phyloP scores from a whole-genome alignment of 176 grass and related monocot species.

The Eleusine coracana region DNA sequence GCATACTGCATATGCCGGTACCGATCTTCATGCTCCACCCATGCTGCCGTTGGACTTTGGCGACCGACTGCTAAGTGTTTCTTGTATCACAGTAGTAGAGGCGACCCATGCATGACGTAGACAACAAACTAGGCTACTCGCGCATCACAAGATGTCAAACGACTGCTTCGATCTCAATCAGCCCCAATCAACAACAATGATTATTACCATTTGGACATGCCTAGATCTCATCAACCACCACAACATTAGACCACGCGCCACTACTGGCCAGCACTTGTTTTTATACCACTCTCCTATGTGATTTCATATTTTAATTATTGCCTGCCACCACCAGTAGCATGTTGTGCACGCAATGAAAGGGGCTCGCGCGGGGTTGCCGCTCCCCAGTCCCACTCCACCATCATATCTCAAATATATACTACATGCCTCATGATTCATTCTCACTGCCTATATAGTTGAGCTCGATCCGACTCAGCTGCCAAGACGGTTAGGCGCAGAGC shows the following conservation, averaged over 20 bases:
- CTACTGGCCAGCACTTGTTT: neutral
- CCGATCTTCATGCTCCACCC: neutral
- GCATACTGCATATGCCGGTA: neutral
- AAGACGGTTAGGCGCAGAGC: neutral
- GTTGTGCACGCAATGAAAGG: constrained; percentile 7
- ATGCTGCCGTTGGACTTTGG: neutral
- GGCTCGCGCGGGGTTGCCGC: neutral
- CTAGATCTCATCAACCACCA: constrained; percentile 25
- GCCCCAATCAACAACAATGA: constrained; percentile 16
- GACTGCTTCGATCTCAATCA: neutral
- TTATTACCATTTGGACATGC: constrained; percentile 22
- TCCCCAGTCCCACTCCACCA: neutral
- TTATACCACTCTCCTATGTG: neutral
- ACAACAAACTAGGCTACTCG: neutral
- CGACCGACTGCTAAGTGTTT: neutral
- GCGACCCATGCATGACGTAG: neutral
- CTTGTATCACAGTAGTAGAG: neutral
- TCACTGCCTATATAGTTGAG: neutral
- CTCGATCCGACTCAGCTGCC: neutral
- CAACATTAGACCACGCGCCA: constrained; percentile 22
- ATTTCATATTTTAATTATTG: neutral
- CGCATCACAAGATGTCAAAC: constrained; percentile 27
- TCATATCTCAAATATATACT: neutral
- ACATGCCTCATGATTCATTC: neutral
- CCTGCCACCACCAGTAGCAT: neutral